Conservation (phyloP, 441 rosid species). For the Bocquillonia castaneifolia region DNA sequence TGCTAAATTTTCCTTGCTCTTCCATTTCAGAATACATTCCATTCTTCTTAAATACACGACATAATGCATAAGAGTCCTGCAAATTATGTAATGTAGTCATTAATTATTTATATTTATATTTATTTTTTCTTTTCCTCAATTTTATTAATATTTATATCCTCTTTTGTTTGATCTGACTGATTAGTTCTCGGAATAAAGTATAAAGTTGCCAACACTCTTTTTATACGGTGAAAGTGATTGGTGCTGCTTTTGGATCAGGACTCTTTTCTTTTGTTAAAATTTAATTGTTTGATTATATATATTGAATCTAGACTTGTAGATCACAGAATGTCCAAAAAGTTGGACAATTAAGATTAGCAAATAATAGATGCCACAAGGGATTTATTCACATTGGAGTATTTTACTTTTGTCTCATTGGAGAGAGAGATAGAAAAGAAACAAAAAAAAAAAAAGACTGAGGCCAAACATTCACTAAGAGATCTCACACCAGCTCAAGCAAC, state of each 20-base stretch:
- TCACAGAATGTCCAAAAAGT: conserved; percentile 24
- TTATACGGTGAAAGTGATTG: conserved; percentile 28
- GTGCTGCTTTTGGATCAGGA: conserved; percentile 19
- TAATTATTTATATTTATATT: too few relatives aligned
- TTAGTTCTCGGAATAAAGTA: conserved; percentile 35
- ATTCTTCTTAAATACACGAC: conserved; percentile 94
- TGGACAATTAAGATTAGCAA: neutral
- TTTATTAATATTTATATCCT: too few relatives aligned
- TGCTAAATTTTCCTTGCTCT: conserved; percentile 57
- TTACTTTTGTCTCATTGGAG: conserved; percentile 40
- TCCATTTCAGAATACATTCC: conserved; percentile 68
- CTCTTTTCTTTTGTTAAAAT: neutral
- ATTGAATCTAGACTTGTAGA: conserved; percentile 27
- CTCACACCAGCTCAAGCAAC: conserved; percentile 49
- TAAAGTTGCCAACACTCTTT: conserved; percentile 38
- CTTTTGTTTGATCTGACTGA: too few relatives aligned
- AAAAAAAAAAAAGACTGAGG: conserved; percentile 32
- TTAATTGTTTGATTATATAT: conserved; percentile 6
- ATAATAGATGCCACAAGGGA: neutral
- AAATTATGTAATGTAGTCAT: neutral
- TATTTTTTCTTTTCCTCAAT: too few relatives aligned
- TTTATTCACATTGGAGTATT: conserved; percentile 21
- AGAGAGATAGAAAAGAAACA: conserved; percentile 7
- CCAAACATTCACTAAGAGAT: conserved; percentile 34
- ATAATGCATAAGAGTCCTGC: conserved; percentile 87